These are phyloP conservation scores for Entophlyctis luteolus DNA, from an alignment of 192 early-diverging fungal species.

Conservation along the genomic window DNA sequence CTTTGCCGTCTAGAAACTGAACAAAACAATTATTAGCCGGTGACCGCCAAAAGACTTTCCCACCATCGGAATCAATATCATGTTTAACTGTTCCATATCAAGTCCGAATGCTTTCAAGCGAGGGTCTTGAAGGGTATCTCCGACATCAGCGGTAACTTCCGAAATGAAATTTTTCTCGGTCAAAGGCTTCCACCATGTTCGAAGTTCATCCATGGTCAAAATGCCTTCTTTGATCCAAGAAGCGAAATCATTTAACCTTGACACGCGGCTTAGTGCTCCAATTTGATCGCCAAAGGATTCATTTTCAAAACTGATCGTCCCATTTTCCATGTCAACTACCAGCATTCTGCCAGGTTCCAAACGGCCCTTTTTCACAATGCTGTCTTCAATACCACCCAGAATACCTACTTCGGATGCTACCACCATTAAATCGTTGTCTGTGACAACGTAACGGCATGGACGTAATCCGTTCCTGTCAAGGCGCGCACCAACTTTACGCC, in stretches of 20 bases:
- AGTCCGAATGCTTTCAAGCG: constrained; percentile 84
- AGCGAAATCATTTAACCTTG: constrained; percentile 67
- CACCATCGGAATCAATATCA: constrained; percentile 87
- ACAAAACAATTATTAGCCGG: neutral
- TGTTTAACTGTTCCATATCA: constrained; percentile 88
- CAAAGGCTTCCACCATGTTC: constrained; percentile 37
- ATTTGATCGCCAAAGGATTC: constrained; percentile 51
- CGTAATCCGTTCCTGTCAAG: constrained; percentile 96
- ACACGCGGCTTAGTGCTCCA: constrained; percentile 42
- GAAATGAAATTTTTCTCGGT: constrained; percentile 49
- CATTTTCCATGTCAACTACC: constrained; percentile 89
- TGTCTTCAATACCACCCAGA: constrained; percentile 73
- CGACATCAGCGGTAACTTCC: constrained; percentile 29
- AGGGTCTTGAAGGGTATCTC: constrained; percentile 41
- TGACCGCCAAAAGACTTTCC: constrained; percentile 5
- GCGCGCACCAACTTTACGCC: constrained; percentile 91
- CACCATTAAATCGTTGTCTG: constrained; percentile 88
- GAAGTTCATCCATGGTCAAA: constrained; percentile 63
- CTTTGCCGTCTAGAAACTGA: constrained; percentile 72
- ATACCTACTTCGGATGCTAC: constrained; percentile 98
- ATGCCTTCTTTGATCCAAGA: constrained; percentile 83
- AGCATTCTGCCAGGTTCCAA: constrained; percentile 96
- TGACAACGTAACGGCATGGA: constrained; percentile 97
- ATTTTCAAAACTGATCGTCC: constrained; percentile 68
- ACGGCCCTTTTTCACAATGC: constrained; percentile 83